Evolutionary conservation across 257 asterid genomes (phyloP).

Genomic region (Solanum neorickii): DNA sequence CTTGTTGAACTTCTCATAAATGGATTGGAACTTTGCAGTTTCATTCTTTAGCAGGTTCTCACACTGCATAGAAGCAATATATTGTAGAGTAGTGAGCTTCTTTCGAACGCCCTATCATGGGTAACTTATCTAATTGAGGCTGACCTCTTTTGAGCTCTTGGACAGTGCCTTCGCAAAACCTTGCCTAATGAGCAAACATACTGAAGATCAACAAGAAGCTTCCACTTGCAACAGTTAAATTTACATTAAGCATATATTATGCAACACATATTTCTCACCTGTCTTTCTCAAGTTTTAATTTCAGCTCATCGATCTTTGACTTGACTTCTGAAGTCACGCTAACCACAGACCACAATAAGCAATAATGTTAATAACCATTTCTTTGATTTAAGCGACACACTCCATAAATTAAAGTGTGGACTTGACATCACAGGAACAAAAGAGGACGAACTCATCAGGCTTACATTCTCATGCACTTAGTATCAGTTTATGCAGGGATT

Average conservation of each 20-base stretch:
- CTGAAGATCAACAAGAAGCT: slow-evolving; percentile 5
- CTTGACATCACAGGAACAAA: not conserved
- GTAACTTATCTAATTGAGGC: slow-evolving; percentile 1
- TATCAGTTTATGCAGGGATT: not conserved
- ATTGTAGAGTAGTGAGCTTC: slow-evolving; percentile 7
- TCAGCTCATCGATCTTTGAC: slow-evolving; percentile 62
- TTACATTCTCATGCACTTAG: not conserved
- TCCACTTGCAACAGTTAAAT: not conserved
- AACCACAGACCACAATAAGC: slow-evolving; percentile 9
- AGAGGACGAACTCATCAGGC: not conserved
- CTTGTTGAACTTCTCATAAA: slow-evolving; percentile 57
- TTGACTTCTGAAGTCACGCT: slow-evolving; percentile 77
- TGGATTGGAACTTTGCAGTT: slow-evolving; percentile 55
- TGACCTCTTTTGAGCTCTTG: slow-evolving; percentile 92
- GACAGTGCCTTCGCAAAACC: slow-evolving; percentile 63
- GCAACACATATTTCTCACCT: slow-evolving; percentile 38
- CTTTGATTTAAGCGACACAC: too few species aligned
- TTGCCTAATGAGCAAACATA: slow-evolving; percentile 47
- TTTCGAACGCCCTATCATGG: not conserved
- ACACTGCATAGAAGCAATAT: slow-evolving; percentile 49
- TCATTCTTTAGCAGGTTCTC: slow-evolving; percentile 68
- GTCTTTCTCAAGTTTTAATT: slow-evolving; percentile 72
- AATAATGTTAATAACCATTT: not conserved
- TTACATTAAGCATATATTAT: not conserved
- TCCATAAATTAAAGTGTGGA: not conserved